Conservation (phyloP, 805 yeast genomes). For the Myxozyma sirexii region DNA sequence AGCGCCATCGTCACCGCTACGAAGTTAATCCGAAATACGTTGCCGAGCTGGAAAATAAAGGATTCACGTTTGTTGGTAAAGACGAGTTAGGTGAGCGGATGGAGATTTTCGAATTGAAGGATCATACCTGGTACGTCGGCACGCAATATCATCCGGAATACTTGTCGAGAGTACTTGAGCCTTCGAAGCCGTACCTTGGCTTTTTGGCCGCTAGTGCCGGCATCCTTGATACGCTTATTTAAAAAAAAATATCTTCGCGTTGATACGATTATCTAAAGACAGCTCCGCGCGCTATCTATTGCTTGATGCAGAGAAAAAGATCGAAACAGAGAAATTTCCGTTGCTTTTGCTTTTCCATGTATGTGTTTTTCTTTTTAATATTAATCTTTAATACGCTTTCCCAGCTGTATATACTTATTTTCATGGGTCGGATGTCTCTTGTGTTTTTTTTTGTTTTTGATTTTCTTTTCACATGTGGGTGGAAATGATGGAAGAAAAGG, state of each 20-base stretch:
- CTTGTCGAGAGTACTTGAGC: slow-evolving; percentile 92
- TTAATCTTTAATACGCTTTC: too few relatives aligned
- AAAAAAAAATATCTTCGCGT: slow-evolving; percentile 11
- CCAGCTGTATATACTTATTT: too few relatives aligned
- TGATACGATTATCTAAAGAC: background rate
- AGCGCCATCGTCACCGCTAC: slow-evolving; percentile 98
- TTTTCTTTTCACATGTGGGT: background rate
- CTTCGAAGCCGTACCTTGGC: slow-evolving; percentile 95
- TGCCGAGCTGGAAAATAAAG: slow-evolving; percentile 68
- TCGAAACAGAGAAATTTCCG: too few relatives aligned
- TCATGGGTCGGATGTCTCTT: too few relatives aligned
- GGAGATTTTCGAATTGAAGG: slow-evolving; percentile 86
- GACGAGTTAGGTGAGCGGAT: slow-evolving; percentile 89
- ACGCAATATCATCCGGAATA: slow-evolving; percentile 99
- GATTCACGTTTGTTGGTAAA: slow-evolving; percentile 87
- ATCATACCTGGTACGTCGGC: slow-evolving; percentile 89
- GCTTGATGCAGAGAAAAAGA: too few relatives aligned
- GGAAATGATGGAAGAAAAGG: too few relatives aligned
- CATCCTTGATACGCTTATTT: slow-evolving; percentile 66
- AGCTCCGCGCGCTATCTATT: background rate
- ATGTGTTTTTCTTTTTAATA: too few relatives aligned
- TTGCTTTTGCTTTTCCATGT: too few relatives aligned
- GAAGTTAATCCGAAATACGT: slow-evolving; percentile 91
- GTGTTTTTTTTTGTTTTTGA: background rate
- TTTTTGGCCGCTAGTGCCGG: slow-evolving; percentile 93